Percentiles rank a stretch among this genome's conserved stretches.
These are phyloP conservation scores for Ophiocordyceps robertsii DNA, from an alignment of 2,329 filamentous ascomycete genomes.

Conservation along the genomic window DNA sequence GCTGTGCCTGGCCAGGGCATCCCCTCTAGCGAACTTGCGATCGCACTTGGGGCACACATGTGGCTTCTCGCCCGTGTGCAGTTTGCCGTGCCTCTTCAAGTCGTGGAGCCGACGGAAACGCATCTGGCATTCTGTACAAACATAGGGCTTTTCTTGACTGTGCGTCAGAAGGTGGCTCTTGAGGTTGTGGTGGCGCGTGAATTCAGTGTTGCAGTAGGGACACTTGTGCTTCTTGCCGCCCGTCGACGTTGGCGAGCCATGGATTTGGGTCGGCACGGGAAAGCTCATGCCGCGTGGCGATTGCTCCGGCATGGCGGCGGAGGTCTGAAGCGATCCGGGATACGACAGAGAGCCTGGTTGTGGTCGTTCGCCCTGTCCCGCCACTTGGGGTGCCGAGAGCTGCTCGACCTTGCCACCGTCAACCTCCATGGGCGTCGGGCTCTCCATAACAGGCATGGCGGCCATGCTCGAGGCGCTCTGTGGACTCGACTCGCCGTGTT, in stretches of 20 bases:
- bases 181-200: slow-evolving; percentile 92
- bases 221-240: slow-evolving; percentile 83
- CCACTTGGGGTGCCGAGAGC: slow-evolving; percentile 23
- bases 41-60: slow-evolving; percentile 93
- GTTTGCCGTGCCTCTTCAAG: slow-evolving; percentile 87
- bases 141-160: slow-evolving; percentile 95
- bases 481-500: slow-evolving; percentile 26
- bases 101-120: slow-evolving; percentile 89
- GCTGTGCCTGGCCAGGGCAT: slow-evolving; percentile 86
- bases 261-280: slow-evolving; percentile 33
- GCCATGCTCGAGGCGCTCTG: slow-evolving; percentile 29
- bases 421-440: slow-evolving; percentile 40
- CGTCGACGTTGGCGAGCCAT: slow-evolving; percentile 43
- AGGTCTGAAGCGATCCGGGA: slow-evolving; percentile 34
- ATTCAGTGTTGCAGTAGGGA: slow-evolving; percentile 90
- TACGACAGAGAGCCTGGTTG: slow-evolving; percentile 40
- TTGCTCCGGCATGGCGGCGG: slow-evolving; percentile 27
- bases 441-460: slow-evolving; percentile 31
- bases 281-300: slow-evolving; percentile 41
- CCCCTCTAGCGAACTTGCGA: slow-evolving; percentile 85
- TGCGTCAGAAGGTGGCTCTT: slow-evolving; percentile 96
- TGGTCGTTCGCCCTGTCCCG: slow-evolving; percentile 36
- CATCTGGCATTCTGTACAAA: slow-evolving; percentile 85
- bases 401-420: slow-evolving; percentile 28
- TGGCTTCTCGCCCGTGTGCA: slow-evolving; percentile 91